These are phyloP conservation scores for Blastobotrys attinorum DNA, from an alignment of 805 yeast species.

Conservation along the genomic window DNA sequence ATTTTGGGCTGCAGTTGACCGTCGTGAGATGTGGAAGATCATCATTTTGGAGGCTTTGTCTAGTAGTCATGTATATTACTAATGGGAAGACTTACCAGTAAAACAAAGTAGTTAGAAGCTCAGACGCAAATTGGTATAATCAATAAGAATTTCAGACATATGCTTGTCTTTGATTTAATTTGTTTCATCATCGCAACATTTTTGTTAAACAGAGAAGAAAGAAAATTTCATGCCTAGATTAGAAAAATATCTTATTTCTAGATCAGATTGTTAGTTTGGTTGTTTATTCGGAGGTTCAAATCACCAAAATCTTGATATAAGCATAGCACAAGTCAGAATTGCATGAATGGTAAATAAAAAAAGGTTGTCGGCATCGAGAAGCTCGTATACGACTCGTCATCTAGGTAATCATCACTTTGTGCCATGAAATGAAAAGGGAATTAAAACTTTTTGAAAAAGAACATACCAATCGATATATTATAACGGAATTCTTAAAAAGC, in stretches of 20 bases:
- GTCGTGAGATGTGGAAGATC: slow-evolving; percentile 60
- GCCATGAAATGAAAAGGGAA: not conserved
- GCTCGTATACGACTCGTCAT: slow-evolving; percentile 99
- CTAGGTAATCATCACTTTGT: slow-evolving; percentile 50
- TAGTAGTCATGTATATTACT: not conserved
- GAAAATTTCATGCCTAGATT: no score
- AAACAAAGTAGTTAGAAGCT: slow-evolving; percentile 18
- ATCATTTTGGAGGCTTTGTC: slow-evolving; percentile 39
- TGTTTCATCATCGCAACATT: slow-evolving; percentile 58
- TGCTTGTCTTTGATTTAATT: slow-evolving; percentile 80
- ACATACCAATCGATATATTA: slow-evolving; percentile 5
- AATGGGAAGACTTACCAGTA: slow-evolving; percentile 12
- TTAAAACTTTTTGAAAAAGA: no score
- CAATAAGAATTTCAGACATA: slow-evolving; percentile 80
- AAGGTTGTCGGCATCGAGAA: slow-evolving; percentile 84
- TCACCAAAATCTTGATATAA: not conserved
- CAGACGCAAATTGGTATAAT: slow-evolving; percentile 60
- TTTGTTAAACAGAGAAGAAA: not conserved
- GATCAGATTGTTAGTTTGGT: not conserved
- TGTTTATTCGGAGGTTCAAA: no score
- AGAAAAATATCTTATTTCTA: no score
- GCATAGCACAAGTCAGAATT: slow-evolving; percentile 42
- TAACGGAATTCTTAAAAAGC: not conserved
- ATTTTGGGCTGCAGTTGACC: slow-evolving; percentile 55
- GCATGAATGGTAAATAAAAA: slow-evolving; percentile 92